Evolutionary conservation across 192 early-diverging fungal species (phyloP).

Genomic region (Entophlyctis luteolus): DNA sequence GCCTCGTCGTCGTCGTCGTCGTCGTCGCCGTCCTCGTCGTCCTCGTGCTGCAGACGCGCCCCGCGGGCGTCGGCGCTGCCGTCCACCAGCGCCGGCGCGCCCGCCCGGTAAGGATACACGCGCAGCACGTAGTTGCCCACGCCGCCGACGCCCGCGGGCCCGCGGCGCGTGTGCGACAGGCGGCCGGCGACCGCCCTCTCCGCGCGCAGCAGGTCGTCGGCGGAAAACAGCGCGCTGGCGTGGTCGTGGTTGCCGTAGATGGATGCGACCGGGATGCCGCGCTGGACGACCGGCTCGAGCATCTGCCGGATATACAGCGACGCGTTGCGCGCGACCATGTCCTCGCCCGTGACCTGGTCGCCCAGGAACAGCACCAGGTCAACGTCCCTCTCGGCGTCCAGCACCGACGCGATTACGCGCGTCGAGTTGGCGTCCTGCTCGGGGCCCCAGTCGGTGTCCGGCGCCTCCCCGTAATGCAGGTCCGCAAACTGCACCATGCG

Average conservation of each 20-base stretch:
- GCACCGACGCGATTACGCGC: background rate
- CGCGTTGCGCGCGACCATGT: conserved; percentile 4
- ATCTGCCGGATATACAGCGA: background rate
- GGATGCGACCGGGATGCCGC: background rate
- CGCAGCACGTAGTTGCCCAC: background rate
- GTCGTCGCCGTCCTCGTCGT: no score
- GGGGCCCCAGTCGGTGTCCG: conserved; percentile 16
- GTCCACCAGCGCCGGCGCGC: no score
- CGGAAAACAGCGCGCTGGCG: background rate
- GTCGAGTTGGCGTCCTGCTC: conserved; percentile 23
- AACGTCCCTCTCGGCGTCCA: conserved; percentile 2
- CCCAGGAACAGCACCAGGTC: conserved; percentile 15
- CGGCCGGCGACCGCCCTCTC: background rate
- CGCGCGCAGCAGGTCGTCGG: background rate
- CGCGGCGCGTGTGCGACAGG: background rate
- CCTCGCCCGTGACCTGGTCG: conserved; percentile 15
- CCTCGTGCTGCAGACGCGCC: background rate
- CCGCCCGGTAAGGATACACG: background rate
- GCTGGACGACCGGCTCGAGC: background rate
- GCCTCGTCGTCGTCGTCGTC: background rate
- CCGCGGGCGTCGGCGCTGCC: background rate
- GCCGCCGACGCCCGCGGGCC: conserved; percentile 1
- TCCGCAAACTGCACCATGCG: conserved; percentile 3
- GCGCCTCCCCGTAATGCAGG: conserved; percentile 14
- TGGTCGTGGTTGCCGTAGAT: conserved; percentile 23